phyloP scores from a whole-genome alignment of 2,329 filamentous ascomycete genomes.

The Nemania sp. region DNA sequence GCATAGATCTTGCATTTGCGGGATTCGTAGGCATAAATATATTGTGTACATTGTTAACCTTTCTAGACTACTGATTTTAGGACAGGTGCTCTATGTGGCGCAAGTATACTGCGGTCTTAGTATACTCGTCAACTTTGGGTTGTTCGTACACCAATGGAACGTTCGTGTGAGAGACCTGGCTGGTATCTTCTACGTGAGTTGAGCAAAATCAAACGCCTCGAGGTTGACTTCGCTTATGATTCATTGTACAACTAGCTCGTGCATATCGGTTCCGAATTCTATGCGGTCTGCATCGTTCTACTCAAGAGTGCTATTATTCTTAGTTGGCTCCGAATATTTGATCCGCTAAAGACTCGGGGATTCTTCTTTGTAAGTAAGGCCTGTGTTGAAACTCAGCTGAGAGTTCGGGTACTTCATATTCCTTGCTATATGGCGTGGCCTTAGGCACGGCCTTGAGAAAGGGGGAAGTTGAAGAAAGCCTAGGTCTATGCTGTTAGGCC shows the following conservation, averaged over 20 bases:
- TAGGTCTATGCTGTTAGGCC: too few relatives aligned
- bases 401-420: background rate
- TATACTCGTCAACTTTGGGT: background rate
- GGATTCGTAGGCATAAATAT: conserved; percentile 3
- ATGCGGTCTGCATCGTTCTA: conserved; percentile 1
- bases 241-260: background rate
- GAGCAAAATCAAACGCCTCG: too few relatives aligned
- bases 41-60: background rate
- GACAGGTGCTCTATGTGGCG: background rate
- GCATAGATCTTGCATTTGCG: conserved; percentile 5
- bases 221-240: background rate
- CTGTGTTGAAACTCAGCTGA: background rate
- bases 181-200: conserved; percentile 8
- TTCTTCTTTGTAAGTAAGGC: background rate
- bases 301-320: conserved; percentile 16
- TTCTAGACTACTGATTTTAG: background rate
- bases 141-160: conserved; percentile 23
- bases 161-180: conserved; percentile 7
- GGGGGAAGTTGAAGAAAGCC: background rate
- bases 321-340: conserved; percentile 5
- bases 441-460: too few relatives aligned
- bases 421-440: too few relatives aligned
- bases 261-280: conserved; percentile 4
- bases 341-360: conserved; percentile 3
- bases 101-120: background rate